A percentile compares a stretch with the other conserved stretches of the same genome.
These are phyloP conservation scores for Coemansia sp. DNA, from an alignment of 192 early-diverging fungal species.

Conservation along the genomic window DNA sequence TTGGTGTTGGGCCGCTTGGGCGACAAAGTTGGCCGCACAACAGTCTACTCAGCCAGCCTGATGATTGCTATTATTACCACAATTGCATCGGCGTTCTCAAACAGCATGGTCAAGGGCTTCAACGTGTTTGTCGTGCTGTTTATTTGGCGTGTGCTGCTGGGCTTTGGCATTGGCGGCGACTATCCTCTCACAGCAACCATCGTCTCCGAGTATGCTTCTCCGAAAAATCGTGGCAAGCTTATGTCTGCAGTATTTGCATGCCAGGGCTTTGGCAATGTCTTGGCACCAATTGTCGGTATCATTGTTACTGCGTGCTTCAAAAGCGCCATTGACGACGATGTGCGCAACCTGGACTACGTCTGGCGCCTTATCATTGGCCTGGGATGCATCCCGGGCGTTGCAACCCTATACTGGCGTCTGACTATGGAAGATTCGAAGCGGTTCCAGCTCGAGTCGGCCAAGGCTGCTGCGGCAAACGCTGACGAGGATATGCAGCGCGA, in stretches of 20 bases:
- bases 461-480: slow-evolving; percentile 26
- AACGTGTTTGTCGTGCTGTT: slow-evolving; percentile 70
- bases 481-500: slow-evolving; percentile 47
- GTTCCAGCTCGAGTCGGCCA: slow-evolving; percentile 29
- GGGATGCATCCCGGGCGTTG: slow-evolving; percentile 78
- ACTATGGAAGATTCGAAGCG: slow-evolving; percentile 89
- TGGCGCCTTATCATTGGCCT: slow-evolving; percentile 89
- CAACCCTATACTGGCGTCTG: slow-evolving; percentile 83
- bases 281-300: slow-evolving; percentile 75
- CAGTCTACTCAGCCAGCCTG: slow-evolving; percentile 84
- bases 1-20: slow-evolving; percentile 84
- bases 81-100: slow-evolving; percentile 74
- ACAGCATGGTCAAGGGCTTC: slow-evolving; percentile 66
- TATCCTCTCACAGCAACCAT: slow-evolving; percentile 94
- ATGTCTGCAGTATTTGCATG: slow-evolving; percentile 89
- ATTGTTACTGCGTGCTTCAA: slow-evolving; percentile 73
- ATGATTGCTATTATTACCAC: slow-evolving; percentile 90
- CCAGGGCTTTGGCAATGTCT: slow-evolving; percentile 88
- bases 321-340: slow-evolving; percentile 62
- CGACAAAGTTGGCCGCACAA: slow-evolving; percentile 86
- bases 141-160: slow-evolving; percentile 90
- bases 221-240: slow-evolving; percentile 81
- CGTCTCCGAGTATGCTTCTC: slow-evolving; percentile 85
- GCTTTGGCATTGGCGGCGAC: slow-evolving; percentile 92
- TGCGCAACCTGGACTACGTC: slow-evolving; percentile 75